Evolutionary conservation across 2,329 filamentous ascomycete species (phyloP), one percentile per base, ranked within the genome.

Genomic region (Botrytis galanthina): DNA sequence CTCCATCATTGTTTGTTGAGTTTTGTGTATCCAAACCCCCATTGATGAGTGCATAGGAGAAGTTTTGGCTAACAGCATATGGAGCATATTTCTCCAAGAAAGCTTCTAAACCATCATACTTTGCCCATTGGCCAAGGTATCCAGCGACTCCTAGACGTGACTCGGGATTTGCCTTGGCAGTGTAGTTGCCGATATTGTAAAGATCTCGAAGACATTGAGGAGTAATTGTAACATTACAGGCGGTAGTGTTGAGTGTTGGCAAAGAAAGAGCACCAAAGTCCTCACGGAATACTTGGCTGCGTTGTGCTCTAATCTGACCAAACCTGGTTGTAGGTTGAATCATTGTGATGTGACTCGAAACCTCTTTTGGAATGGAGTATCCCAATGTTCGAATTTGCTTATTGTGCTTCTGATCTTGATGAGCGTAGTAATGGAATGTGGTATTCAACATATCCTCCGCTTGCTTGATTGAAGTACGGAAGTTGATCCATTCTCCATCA

Each of bases 81-180:
- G 76, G 74, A 14, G 76, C 74, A 44, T 75, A 76, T 60, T 72
- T 74, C 37, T 74, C 48, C 5, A 78, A 71, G 66, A 78, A 79
- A 20, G 60, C 59, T 16, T 75, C 73, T 22, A 79, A 54, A 29
- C 74, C 77, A 35, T 75, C 74, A 57, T 75, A 77, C 54, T 77
- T 77, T 10, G 75, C 77, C 63, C 74, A 77, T 71, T 77, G 60
- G 7, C 82, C 80, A 0, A 82, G 76, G 74, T 86, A 87, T 7
- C 84, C 85, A 32, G 77, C 77, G 29, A 93, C 89, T n/a, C 91
- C 91, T 69, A 91, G 88, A 73, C 86, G 87, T 73, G 91, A 91
- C 0, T 83, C 91, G 37, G 71, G 74, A 16, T 70, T 70, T 26
- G 76, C 71, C 35, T 75, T 59, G 85, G 88, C 78, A 84, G 88